These are phyloP conservation scores for Brasenia schreberi DNA, from an alignment of 164 flowering plant genomes.

Conservation along the genomic window DNA sequence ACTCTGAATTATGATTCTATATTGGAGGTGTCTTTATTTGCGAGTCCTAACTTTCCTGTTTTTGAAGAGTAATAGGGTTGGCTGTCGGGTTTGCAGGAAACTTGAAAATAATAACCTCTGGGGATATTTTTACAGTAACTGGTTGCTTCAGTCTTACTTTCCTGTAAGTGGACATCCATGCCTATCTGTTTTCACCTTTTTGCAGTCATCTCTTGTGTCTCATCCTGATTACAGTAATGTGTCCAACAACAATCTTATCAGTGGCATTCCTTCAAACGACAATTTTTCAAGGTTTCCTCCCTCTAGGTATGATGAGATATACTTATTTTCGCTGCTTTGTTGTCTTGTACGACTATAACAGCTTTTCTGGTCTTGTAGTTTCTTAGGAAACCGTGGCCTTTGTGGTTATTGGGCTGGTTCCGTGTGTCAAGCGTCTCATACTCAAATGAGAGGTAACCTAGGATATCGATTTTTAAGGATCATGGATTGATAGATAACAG, in stretches of 20 bases:
- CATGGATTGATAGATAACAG: too few species aligned
- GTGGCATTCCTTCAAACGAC: conserved; percentile 63
- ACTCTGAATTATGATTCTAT: too few species aligned
- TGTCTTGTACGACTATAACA: neutral
- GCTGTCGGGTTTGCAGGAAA: conserved; percentile 29
- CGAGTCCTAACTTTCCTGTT: neutral
- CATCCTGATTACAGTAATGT: conserved; percentile 47
- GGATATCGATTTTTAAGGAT: too few species aligned
- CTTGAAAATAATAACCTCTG: conserved; percentile 68
- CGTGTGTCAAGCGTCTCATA: conserved; percentile 43
- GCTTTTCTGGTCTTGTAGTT: conserved; percentile 28
- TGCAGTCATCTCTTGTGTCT: neutral
- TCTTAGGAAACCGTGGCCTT: conserved; percentile 70
- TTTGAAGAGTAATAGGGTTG: neutral
- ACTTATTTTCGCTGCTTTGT: neutral
- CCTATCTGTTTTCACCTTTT: neutral
- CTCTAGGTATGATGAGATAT: conserved; percentile 34
- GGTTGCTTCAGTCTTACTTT: conserved; percentile 58
- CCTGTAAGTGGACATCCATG: conserved; percentile 34
- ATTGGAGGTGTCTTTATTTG: too few species aligned
- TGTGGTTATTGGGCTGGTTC: conserved; percentile 77
- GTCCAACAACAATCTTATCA: conserved; percentile 70
- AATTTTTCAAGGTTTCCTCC: conserved; percentile 82
- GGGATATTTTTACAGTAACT: conserved; percentile 41
- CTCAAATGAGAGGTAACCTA: conserved; percentile 47